Evolutionary conservation across 2,329 filamentous ascomycete genomes (phyloP), one percentile per base, ranked within the genome.

Genomic region (Pleurostoma richardsiae): DNA sequence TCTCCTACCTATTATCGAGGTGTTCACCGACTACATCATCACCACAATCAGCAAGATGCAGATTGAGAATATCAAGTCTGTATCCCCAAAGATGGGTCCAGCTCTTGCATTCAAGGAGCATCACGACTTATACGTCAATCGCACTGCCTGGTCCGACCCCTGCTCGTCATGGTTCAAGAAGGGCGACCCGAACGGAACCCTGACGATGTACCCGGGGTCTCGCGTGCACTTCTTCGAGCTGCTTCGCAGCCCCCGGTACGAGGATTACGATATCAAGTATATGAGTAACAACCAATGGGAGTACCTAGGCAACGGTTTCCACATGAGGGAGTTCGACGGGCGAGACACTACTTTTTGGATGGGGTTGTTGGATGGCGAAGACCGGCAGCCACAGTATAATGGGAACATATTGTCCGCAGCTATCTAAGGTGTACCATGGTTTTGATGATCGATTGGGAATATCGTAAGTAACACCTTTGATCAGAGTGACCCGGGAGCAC

Each of bases 91-190:
- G 30, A 49, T 52, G 29, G 53, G 52, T 27, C 52, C 61, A 1
- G 53, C 63, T 2, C 41, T 52, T 4, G 62, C 65, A 36, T 67
- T 62, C 44, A 52, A 47, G n/a, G 55, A 60, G 30, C 60, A 63
- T 41, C 59, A 57, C 29, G 48, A 52, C 29, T 54, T 56, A 11
- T 65, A 59, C 36, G 45, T 62, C 19, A 49, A 53, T 3, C 53
- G 52, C 4, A 59, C 57, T 0, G 59, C 54, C 4, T 61, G 54
- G 55, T 56, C 50, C 0, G 54, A 53, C 4, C 54, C 52, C 3
- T 61, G 59, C 41, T 49, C 54, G 6, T 58, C 54, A 26, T 60
- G 58, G 56, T 60, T 57, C 51, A 61, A 61, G 50, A 49, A 53
- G 6, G 57, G 56, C 31, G 57, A 53, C 4, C 52, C 54, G 6